A percentile compares a stretch with the other conserved stretches of the same genome.
Evolutionary conservation across 2,329 filamentous ascomycete genomes (phyloP).

Genomic region (Aspergillus sp.): DNA sequence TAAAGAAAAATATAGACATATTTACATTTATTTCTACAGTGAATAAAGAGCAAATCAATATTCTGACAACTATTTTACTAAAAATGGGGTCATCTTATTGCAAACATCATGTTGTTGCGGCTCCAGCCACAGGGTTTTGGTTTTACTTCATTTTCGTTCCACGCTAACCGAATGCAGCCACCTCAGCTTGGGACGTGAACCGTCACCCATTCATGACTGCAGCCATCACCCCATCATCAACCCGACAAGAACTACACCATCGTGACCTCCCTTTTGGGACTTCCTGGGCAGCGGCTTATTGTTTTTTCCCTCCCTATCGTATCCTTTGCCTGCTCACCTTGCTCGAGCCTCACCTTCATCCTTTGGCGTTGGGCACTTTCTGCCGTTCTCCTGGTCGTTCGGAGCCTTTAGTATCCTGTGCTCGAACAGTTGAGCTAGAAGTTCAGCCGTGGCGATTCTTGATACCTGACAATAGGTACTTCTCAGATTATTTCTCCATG

Average conservation of each 20-base stretch:
- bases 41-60: no score
- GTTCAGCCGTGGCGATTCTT: slow-evolving; percentile 39
- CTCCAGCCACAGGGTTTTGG: slow-evolving; percentile 18
- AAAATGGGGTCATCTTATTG: not conserved
- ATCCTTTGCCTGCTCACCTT: slow-evolving; percentile 13
- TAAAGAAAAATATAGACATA: no score
- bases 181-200: slow-evolving; percentile 37
- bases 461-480: slow-evolving; percentile 41
- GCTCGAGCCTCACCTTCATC: slow-evolving; percentile 15
- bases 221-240: slow-evolving; percentile 28
- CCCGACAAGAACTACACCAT: not conserved
- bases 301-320: slow-evolving; percentile 14
- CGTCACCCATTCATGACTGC: slow-evolving; percentile 27
- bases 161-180: slow-evolving; percentile 40
- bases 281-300: slow-evolving; percentile 20
- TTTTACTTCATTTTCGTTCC: slow-evolving; percentile 18
- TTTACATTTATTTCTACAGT: no score
- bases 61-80: no score
- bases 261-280: slow-evolving; percentile 17
- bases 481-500: slow-evolving; percentile 14
- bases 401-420: slow-evolving; percentile 21
- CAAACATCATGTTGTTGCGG: slow-evolving; percentile 1
- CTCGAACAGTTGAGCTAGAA: slow-evolving; percentile 28
- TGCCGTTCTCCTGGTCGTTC: slow-evolving; percentile 25
- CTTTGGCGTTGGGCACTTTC: slow-evolving; percentile 19